Percentiles rank a stretch among this genome's conserved stretches.
phyloP scores from a whole-genome alignment of 139 green algal species.

The Chlorella vulgaris region DNA sequence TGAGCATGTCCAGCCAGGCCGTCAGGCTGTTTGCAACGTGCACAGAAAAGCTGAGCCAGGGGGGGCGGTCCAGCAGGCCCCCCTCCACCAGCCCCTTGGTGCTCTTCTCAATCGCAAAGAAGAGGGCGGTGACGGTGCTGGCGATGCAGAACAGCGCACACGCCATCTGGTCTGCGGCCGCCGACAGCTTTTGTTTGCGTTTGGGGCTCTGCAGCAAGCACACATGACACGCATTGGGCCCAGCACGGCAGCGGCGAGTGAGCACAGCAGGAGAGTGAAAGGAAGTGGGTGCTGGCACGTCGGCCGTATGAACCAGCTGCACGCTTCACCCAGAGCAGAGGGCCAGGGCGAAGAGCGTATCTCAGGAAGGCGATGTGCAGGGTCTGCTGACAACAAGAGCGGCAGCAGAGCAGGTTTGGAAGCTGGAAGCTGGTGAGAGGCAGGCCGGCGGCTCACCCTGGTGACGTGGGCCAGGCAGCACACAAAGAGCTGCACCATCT shows the following conservation, averaged over 20 bases:
- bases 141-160: conserved; percentile 73
- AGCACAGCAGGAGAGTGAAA: too few species aligned
- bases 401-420: not conserved
- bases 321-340: too few species aligned
- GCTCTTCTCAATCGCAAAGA: conserved; percentile 64
- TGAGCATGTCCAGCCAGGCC: conserved; percentile 69
- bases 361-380: too few species aligned
- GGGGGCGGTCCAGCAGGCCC: conserved; percentile 50
- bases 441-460: not conserved
- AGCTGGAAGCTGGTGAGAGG: not conserved
- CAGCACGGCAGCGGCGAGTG: not conserved
- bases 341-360: too few species aligned
- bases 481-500: conserved; percentile 58
- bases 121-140: conserved; percentile 74
- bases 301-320: too few species aligned
- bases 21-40: conserved; percentile 62
- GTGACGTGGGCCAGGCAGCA: conserved; percentile 44
- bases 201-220: conserved; percentile 45
- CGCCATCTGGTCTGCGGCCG: conserved; percentile 57
- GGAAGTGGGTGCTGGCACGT: too few species aligned
- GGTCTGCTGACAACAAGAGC: too few species aligned
- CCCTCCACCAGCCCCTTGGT: conserved; percentile 66
- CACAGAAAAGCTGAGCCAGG: conserved; percentile 67
- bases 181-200: conserved; percentile 36
- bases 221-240: not conserved